Evolutionary conservation across 495 filamentous ascomycete genomes (phyloP), one percentile per base, ranked within the genome.

Genomic region (Tricharina praecox): DNA sequence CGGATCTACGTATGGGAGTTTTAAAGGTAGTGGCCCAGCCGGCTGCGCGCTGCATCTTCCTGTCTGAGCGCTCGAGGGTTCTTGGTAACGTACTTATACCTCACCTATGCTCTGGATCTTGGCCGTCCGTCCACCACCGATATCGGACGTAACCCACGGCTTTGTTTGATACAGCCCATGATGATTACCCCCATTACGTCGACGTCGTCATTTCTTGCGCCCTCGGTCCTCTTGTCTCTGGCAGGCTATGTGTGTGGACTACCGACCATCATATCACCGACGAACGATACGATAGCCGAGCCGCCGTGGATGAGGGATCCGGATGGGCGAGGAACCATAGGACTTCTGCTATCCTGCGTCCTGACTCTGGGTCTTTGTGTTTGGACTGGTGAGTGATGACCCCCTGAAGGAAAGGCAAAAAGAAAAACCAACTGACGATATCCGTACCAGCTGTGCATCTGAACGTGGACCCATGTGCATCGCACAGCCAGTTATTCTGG

Each of bases 281-380:
- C 13, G 7, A 43, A 43, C 18, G 24, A 46, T 21, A 21, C 13
- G 10, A 8, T 11, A 34, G 15, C 23, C 4, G 43, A 46, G 20
- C 43, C 43, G 9, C 15, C 43, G 11, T 46, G 43, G 43, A 20
- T 46, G n/a, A 25, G 16, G 9, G 43, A 46, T 19, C 43, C 43
- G n/a, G 13, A 46, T 33, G 43, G 43, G 9, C 25, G 47, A 9
- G 47, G 47, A 24, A 49, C 47, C 3, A 16, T 41, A 4, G 47
- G 37, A 4, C 24, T 49, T 5, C 15, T 49, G 10, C 35, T 49
- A n/a, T 30, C 34, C 24, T 40, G 47, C 26, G 47, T 40, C 5
- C 20, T 49, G 19, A 49, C 47, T 0, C 26, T 49, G 24, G 23
- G 33, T 30, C 36, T 49, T 16, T 49, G 47, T 30, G 47, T 49